Evolutionary conservation across 192 early-diverging fungal genomes (phyloP).

Genomic region (Coemansia sp.): DNA sequence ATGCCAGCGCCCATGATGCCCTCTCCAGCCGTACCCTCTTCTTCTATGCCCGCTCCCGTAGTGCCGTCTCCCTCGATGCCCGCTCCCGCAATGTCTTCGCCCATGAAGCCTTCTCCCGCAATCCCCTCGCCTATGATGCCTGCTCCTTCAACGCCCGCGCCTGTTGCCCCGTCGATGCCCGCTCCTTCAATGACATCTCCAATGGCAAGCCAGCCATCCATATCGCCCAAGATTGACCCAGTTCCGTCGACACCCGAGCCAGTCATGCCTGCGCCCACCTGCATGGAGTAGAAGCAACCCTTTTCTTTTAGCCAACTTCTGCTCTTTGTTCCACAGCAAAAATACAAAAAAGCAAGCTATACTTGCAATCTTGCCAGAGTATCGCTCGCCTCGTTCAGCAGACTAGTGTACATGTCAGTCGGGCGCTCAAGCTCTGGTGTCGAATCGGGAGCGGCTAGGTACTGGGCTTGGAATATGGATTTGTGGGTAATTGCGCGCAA

Average conservation of each 20-base stretch:
- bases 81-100: background rate
- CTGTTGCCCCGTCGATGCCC: background rate
- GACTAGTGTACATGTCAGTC: background rate
- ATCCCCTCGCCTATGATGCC: conserved; percentile 6
- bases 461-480: background rate
- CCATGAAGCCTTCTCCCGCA: background rate
- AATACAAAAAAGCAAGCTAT: background rate
- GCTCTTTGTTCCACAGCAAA: too few relatives aligned
- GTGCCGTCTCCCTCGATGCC: too few relatives aligned
- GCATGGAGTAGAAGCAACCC: background rate
- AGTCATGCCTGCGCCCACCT: conserved; percentile 1
- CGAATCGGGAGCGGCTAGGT: background rate
- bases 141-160: background rate
- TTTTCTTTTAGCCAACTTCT: too few relatives aligned
- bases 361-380: background rate
- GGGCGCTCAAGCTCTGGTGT: background rate
- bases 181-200: background rate
- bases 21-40: background rate
- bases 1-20: conserved; percentile 9
- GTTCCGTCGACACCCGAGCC: conserved; percentile 1
- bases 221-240: background rate
- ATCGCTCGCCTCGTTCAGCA: background rate
- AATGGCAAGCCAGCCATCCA: background rate
- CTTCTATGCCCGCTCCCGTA: conserved; percentile 6
- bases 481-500: conserved; percentile 30